A percentile compares a stretch with the other conserved stretches of the same genome.
phyloP scores from a whole-genome alignment of 2,329 filamentous ascomycete species.

The Fonsecaea monophora region DNA sequence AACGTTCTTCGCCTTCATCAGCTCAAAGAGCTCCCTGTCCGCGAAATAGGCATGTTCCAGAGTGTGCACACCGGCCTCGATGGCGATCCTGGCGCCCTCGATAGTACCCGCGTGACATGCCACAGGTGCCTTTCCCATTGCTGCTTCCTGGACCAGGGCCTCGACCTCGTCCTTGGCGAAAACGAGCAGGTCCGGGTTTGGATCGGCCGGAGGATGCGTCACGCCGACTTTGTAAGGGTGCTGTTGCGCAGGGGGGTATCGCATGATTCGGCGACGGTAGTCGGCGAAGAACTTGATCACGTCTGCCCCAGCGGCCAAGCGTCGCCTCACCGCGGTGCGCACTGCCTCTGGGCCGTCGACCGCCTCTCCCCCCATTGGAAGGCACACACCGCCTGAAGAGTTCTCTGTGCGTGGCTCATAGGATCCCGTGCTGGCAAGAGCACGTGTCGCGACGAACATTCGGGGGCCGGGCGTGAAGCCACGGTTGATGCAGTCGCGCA shows the following conservation, averaged over 20 bases:
- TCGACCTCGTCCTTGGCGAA: slow-evolving; percentile 38
- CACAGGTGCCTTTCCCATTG: neutral
- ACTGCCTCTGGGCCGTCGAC: slow-evolving; percentile 59
- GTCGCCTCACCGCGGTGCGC: slow-evolving; percentile 55
- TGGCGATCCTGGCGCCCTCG: too few relatives aligned
- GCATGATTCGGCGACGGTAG: slow-evolving; percentile 54
- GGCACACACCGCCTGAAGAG: slow-evolving; percentile 31
- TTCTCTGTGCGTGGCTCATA: slow-evolving; percentile 61
- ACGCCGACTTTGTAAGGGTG: slow-evolving; percentile 39
- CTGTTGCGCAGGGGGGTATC: slow-evolving; percentile 48
- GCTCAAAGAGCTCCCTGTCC: slow-evolving; percentile 51
- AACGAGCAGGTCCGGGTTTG: slow-evolving; percentile 24
- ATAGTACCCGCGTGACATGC: neutral
- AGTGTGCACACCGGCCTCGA: slow-evolving; percentile 45
- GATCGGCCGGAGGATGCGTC: slow-evolving; percentile 14
- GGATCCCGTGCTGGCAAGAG: slow-evolving; percentile 57
- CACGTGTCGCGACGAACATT: slow-evolving; percentile 62
- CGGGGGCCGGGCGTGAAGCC: slow-evolving; percentile 62
- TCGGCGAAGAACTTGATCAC: slow-evolving; percentile 62
- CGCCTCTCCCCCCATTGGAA: slow-evolving; percentile 51
- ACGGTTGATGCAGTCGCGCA: slow-evolving; percentile 62
- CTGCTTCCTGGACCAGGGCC: neutral
- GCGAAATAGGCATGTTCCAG: slow-evolving; percentile 57
- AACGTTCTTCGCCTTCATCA: slow-evolving; percentile 53
- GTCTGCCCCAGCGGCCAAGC: slow-evolving; percentile 58